phyloP scores from a whole-genome alignment of 208 protist genomes.

The Acanthamoeba royreba region DNA sequence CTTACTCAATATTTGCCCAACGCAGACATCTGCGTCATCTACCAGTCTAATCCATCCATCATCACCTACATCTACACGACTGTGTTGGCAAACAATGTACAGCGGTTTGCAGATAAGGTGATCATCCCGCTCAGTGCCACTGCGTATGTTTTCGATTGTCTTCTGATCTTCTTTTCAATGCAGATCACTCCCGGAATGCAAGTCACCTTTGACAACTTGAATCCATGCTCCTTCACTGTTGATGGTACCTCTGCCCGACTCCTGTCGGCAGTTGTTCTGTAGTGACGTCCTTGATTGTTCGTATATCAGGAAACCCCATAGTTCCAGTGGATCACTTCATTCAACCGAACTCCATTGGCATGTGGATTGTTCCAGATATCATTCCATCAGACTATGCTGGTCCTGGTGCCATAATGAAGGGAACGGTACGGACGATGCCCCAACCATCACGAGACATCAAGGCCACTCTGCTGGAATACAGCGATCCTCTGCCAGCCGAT shows the following conservation, averaged over 20 bases:
- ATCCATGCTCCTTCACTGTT: not conserved
- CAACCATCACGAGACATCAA: not conserved
- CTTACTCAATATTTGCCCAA: not conserved
- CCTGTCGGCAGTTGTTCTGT: no score
- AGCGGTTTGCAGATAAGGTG: not conserved
- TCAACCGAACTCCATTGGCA: not conserved
- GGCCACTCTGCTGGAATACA: not conserved
- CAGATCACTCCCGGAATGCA: not conserved
- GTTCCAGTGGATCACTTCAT: not conserved
- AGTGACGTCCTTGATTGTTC: no score
- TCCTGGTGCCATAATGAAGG: not conserved
- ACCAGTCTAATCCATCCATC: not conserved
- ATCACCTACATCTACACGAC: not conserved
- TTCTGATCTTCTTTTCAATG: not conserved
- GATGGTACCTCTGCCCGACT: no score
- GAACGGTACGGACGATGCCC: not conserved
- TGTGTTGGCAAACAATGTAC: not conserved
- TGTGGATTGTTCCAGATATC: constrained; percentile 10
- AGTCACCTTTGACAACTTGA: not conserved
- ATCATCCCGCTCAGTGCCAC: not conserved
- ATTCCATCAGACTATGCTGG: not conserved
- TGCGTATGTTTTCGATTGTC: no score
- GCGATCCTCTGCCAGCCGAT: not conserved
- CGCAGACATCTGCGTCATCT: not conserved
- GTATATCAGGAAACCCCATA: no score